Conservation (phyloP, 116 monocot species). For the Dioscorea cayenensis region DNA sequence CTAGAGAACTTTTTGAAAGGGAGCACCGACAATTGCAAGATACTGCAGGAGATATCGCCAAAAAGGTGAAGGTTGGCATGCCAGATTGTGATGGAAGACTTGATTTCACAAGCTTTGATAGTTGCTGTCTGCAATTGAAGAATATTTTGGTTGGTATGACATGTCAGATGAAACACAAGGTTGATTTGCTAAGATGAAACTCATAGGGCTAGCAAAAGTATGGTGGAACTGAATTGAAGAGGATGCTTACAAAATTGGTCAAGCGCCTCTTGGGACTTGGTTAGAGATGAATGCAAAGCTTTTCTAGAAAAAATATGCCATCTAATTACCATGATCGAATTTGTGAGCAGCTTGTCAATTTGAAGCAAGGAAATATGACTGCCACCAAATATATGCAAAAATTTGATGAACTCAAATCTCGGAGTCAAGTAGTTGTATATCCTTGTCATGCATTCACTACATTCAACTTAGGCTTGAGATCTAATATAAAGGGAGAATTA, state of each 20-base stretch:
- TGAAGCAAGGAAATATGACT: neutral
- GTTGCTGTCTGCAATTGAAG: neutral
- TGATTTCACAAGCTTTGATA: neutral
- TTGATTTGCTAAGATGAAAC: conserved; percentile 2
- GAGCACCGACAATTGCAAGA: neutral
- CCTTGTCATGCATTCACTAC: neutral
- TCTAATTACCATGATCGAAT: neutral
- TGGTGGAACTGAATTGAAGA: neutral
- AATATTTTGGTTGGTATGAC: conserved; percentile 5
- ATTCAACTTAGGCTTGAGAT: neutral
- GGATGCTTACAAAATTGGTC: neutral
- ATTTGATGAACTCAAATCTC: conserved; percentile 1
- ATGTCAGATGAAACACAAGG: neutral
- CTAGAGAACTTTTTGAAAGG: neutral
- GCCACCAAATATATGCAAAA: neutral
- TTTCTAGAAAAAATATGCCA: neutral
- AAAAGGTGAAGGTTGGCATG: conserved; percentile 1
- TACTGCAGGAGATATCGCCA: conserved; percentile 3
- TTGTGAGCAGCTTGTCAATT: neutral
- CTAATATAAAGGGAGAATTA: neutral
- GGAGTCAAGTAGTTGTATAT: neutral
- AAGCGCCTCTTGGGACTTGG: neutral
- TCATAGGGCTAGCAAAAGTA: neutral
- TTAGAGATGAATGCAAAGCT: neutral
- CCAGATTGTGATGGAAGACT: neutral